Conservation (phyloP, 208 protist species). For the Balamuthia mandrillaris region DNA sequence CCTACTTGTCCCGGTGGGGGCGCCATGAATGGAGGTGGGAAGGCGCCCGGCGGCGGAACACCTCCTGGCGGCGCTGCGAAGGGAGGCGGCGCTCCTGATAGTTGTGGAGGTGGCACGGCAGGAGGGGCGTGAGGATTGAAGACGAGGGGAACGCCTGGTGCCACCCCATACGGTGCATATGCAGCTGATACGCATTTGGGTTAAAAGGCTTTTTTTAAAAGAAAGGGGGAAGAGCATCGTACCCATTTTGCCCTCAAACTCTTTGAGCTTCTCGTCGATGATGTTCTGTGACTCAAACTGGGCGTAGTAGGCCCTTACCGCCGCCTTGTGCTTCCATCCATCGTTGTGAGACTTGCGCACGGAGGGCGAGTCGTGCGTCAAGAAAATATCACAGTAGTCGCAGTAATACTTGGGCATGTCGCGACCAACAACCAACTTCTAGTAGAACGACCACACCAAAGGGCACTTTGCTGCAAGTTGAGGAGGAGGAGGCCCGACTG, state of each 20-base stretch:
- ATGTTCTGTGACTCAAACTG: conserved; percentile 56
- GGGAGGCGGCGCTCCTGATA: no score
- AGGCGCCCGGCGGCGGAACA: no score
- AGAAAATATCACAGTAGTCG: conserved; percentile 72
- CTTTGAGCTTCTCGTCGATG: conserved; percentile 21
- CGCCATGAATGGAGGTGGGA: no score
- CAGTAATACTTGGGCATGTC: conserved; percentile 60
- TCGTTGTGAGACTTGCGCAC: conserved; percentile 69
- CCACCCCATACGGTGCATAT: no score
- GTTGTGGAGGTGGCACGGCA: neutral
- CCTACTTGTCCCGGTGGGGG: no score
- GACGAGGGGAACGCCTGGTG: neutral
- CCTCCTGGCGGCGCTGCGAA: no score
- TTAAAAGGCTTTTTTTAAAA: no score
- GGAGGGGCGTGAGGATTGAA: conserved; percentile 20
- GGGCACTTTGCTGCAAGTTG: no score
- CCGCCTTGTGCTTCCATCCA: conserved; percentile 67
- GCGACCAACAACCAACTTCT: neutral
- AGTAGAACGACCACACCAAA: no score
- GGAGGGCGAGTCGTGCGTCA: conserved; percentile 69
- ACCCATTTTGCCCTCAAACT: conserved; percentile 17
- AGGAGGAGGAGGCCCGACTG: no score
- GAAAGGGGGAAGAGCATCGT: neutral
- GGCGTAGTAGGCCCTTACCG: conserved; percentile 64
- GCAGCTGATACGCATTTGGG: no score